A percentile compares a stretch with the other conserved stretches of the same genome.
Conservation (phyloP, 371 early-diverging fungal genomes). For the Chytridiales sp. region DNA sequence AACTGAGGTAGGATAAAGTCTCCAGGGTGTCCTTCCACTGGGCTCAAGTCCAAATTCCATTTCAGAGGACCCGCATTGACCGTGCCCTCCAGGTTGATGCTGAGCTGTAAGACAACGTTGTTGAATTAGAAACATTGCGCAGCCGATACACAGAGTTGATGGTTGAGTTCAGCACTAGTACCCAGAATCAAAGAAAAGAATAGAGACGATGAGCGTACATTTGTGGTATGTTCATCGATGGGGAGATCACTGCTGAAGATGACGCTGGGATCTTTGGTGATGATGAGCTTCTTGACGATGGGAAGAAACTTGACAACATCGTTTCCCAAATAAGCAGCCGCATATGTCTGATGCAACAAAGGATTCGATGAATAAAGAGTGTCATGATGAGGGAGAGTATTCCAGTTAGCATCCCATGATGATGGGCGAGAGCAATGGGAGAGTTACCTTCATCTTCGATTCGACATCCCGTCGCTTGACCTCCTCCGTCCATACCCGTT, state of each 20-base stretch:
- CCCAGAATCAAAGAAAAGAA: too few species aligned
- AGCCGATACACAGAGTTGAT: too few species aligned
- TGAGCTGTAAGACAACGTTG: too few species aligned
- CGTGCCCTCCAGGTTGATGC: slow-evolving; percentile 2
- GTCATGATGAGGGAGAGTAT: too few species aligned
- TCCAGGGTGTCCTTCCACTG: neutral
- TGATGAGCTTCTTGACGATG: slow-evolving; percentile 1
- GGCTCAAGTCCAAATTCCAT: slow-evolving; percentile 16
- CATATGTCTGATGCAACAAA: neutral
- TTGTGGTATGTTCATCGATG: neutral
- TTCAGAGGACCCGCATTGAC: slow-evolving; percentile 8
- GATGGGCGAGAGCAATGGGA: too few species aligned
- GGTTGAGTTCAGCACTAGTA: neutral
- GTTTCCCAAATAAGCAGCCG: slow-evolving; percentile 21
- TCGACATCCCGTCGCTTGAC: neutral
- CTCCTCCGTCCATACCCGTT: neutral
- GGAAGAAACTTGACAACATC: slow-evolving; percentile 5
- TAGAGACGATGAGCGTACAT: neutral
- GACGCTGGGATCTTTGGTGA: slow-evolving; percentile 6
- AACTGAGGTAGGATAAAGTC: slow-evolving; percentile 1
- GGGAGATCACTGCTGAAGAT: neutral
- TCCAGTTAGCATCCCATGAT: too few species aligned
- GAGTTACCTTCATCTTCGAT: slow-evolving; percentile 2
- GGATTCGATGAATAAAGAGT: too few species aligned
- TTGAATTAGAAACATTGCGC: too few species aligned